These are phyloP conservation scores for Pistacia vera DNA, from an alignment of 345 rosid species.

Conservation along the genomic window DNA sequence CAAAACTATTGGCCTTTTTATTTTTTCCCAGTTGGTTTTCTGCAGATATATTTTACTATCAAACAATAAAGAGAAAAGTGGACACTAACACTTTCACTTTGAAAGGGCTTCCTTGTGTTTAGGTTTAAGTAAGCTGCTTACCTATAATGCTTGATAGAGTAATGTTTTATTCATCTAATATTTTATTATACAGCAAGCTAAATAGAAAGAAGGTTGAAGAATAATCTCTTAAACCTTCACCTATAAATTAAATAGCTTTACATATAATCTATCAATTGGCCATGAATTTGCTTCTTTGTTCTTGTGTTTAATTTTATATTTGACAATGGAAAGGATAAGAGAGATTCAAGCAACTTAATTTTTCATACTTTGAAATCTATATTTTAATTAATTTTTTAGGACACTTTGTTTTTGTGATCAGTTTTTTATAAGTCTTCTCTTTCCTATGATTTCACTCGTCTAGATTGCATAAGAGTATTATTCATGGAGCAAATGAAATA, in stretches of 20 bases:
- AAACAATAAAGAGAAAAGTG: background rate
- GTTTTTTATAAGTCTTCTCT: background rate
- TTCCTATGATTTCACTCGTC: background rate
- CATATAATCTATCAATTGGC: background rate
- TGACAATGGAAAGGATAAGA: slow-evolving; percentile 12
- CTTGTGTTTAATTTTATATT: background rate
- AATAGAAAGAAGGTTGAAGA: no score
- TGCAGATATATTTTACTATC: background rate
- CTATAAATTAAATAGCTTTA: background rate
- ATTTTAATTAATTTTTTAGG: slow-evolving; percentile 1
- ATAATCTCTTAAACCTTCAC: background rate
- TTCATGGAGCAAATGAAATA: background rate
- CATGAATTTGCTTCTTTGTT: background rate
- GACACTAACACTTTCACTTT: background rate
- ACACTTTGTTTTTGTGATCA: background rate
- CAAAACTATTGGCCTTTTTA: background rate
- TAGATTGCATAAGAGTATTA: background rate
- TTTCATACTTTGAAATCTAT: background rate
- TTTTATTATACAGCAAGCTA: background rate
- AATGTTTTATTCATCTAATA: background rate
- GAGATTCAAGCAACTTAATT: background rate
- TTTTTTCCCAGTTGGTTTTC: background rate
- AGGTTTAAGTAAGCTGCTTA: background rate
- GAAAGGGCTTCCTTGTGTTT: background rate
- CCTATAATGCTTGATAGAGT: background rate